These are phyloP conservation scores for Fremontodendron californicum DNA, from an alignment of 345 rosid genomes.

Conservation along the genomic window DNA sequence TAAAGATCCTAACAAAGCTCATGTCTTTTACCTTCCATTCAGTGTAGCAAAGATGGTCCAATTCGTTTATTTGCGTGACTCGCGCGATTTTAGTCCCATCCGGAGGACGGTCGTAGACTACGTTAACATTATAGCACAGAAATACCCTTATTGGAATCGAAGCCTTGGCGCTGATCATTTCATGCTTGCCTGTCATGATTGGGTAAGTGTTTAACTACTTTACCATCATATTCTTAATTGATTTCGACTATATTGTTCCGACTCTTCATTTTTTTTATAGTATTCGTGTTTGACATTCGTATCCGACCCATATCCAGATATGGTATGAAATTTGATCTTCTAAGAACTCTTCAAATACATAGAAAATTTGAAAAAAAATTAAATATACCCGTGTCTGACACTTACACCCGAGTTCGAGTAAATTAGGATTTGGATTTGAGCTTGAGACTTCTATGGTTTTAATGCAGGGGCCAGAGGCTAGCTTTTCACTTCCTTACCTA, in stretches of 20 bases:
- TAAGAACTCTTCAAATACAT: no score
- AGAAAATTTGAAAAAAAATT: no score
- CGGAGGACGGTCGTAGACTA: not conserved
- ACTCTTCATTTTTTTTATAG: no score
- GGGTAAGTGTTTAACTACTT: conserved; percentile 5
- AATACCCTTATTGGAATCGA: not conserved
- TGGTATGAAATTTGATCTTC: no score
- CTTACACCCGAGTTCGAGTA: no score
- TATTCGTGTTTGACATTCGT: no score
- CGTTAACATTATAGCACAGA: not conserved
- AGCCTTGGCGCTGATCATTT: conserved; percentile 58
- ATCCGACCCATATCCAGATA: no score
- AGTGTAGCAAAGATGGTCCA: not conserved
- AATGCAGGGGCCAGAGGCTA: not conserved
- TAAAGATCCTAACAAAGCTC: not conserved
- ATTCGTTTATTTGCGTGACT: not conserved
- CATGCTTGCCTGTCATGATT: not conserved
- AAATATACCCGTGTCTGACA: no score
- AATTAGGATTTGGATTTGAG: not conserved
- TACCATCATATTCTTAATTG: no score
- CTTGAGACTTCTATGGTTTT: not conserved
- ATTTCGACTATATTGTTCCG: no score
- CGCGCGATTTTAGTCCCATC: not conserved
- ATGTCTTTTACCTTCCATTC: not conserved
- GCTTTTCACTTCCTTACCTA: not conserved